Conservation (phyloP, 2,329 filamentous ascomycete genomes). For the Ceratocystis alfenasii region DNA sequence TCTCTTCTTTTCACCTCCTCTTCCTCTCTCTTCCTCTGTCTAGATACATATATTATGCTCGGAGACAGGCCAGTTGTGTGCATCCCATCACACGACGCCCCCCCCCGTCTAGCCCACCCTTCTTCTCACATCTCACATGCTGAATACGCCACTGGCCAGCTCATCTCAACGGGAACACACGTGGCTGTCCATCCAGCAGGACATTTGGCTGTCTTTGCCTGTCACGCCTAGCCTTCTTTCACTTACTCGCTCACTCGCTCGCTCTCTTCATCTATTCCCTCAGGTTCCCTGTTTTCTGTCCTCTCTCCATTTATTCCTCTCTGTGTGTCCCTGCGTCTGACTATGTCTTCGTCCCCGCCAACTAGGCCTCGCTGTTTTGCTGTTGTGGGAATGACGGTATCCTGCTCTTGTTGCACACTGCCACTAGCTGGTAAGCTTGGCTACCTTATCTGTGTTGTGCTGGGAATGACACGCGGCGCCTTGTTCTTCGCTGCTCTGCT, state of each 20-base stretch:
- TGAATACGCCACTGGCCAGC: neutral
- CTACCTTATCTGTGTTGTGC: neutral
- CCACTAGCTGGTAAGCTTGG: neutral
- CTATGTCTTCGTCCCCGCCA: neutral
- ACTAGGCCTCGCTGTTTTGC: neutral
- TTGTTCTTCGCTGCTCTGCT: neutral
- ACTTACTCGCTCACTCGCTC: too few species aligned
- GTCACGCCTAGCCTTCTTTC: too few species aligned
- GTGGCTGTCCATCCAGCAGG: neutral
- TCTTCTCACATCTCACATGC: neutral
- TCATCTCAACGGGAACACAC: slow-evolving; percentile 7
- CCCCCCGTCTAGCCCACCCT: neutral
- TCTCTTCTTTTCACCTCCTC: neutral
- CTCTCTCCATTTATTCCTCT: too few species aligned
- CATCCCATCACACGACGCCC: slow-evolving; percentile 8
- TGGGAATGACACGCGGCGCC: neutral
- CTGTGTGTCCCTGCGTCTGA: too few species aligned
- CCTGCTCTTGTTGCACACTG: neutral
- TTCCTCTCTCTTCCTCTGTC: neutral
- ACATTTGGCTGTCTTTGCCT: too few species aligned
- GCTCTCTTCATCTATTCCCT: too few species aligned
- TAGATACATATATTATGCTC: slow-evolving; percentile 7
- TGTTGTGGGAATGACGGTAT: neutral
- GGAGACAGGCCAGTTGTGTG: neutral
- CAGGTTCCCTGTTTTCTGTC: too few species aligned